Percentiles rank a stretch among this genome's conserved stretches.
Conservation (phyloP, 371 early-diverging fungal genomes). For the Umbelopsis sp. region DNA sequence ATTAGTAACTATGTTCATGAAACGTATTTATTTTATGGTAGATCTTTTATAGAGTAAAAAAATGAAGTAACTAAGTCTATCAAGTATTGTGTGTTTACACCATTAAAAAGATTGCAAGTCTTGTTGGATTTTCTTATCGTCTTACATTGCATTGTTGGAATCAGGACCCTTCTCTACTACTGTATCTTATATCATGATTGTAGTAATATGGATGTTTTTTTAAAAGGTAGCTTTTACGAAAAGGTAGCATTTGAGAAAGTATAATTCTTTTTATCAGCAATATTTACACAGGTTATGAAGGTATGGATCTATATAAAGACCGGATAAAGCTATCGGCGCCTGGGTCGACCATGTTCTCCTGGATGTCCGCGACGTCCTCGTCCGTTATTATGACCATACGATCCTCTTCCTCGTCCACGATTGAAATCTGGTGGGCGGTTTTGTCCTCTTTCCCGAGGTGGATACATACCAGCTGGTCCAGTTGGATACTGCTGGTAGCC, state of each 20-base stretch:
- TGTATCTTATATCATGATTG: too few species aligned
- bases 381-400: not conserved
- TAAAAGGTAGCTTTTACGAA: too few species aligned
- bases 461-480: constrained; percentile 1
- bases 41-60: too few species aligned
- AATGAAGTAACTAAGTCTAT: too few species aligned
- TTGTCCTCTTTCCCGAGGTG: constrained; percentile 5
- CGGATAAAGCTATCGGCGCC: not conserved
- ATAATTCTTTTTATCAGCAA: not conserved
- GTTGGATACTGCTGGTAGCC: not conserved
- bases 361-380: not conserved
- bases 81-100: too few species aligned
- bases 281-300: not conserved
- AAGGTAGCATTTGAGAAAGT: not conserved
- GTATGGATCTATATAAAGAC: not conserved
- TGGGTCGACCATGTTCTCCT: not conserved
- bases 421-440: not conserved
- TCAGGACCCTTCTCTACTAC: too few species aligned
- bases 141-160: too few species aligned
- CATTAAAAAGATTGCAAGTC: too few species aligned
- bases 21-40: too few species aligned
- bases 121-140: too few species aligned
- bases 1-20: too few species aligned
- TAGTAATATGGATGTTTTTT: too few species aligned
- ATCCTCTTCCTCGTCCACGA: constrained; percentile 6